Evolutionary conservation across 345 rosid species (phyloP), one percentile per base, ranked within the genome.

Genomic region (Murraya paniculata): DNA sequence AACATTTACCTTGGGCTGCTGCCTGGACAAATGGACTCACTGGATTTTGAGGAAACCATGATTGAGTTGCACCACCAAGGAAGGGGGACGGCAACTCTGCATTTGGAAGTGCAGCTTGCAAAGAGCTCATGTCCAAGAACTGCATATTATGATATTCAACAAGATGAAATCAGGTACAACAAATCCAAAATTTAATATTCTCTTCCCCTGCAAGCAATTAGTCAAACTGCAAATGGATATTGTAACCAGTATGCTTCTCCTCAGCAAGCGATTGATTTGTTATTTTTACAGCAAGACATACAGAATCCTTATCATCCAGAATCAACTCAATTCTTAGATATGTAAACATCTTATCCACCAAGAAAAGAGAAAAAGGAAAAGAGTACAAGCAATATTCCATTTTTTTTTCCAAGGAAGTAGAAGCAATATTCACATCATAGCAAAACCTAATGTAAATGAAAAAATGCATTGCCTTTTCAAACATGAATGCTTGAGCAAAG

Each of bases 121-220:
- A 72, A 41, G 95, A 87, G 80, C 90, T 82, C 95, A 89, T 89
- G 84, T 91, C 97, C 88, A 92, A 59, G 89, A 92, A 91, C 99
- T 96, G 92, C 70, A 75, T 77, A 60, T 65, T 65, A 80, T 13
- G 56, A 76, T 50, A 74, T 64, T 74, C 81, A 78, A 39, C 57
- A 71, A 65, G 71, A 84, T 25, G 25, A 75, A 78, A 56, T 61
- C 72, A 24, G 25, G 68, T 22, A 41, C 16, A 39, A 39, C 24
- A 18, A 71, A n/a, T 33, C n/a, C 9, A 9, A 68, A 41, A 25
- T 45, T 48, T 56, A 30, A 48, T 16, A 61, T 8, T 13, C 73
- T 9, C 56, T 74, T 28, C 28, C 21, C 57, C 57, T 16, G 9
- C 66, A 36, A 55, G 30, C 18, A 18, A 11, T 61, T 60, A 61